Conservation (phyloP, 257 asterid species). For the Penstemon newberryi region DNA sequence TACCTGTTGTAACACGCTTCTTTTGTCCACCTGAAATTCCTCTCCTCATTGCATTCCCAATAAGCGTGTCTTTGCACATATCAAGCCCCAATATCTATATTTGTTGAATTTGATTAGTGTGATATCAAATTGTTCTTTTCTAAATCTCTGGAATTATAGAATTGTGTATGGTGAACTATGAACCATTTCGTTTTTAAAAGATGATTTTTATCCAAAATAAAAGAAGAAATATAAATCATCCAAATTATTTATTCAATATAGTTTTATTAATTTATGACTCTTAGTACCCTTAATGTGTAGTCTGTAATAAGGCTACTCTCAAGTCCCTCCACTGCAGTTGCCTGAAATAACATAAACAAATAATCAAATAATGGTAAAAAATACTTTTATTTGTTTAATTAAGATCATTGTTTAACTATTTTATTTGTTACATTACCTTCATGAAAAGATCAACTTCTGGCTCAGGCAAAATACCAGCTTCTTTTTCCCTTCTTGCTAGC, state of each 20-base stretch:
- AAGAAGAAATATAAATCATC: neutral
- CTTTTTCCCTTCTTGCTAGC: conserved; percentile 54
- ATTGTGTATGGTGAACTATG: no score
- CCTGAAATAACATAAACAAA: conserved; percentile 28
- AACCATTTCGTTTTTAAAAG: no score
- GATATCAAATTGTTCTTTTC: neutral
- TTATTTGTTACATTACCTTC: conserved; percentile 37
- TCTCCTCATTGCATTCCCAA: conserved; percentile 70
- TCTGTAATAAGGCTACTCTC: conserved; percentile 67
- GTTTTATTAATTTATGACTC: neutral
- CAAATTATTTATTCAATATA: neutral
- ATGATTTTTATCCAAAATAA: no score
- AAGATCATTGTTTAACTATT: neutral
- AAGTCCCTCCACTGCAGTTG: conserved; percentile 58
- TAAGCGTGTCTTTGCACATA: conserved; percentile 67
- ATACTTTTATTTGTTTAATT: neutral
- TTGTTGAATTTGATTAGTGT: neutral
- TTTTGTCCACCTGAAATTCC: conserved; percentile 89
- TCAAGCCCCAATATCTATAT: conserved; percentile 74
- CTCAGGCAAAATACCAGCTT: conserved; percentile 54
- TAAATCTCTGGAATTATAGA: no score
- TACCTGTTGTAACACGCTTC: conserved; percentile 77
- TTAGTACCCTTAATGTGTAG: conserved; percentile 52
- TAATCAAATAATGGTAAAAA: neutral
- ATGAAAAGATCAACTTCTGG: conserved; percentile 50